Evolutionary conservation across 495 filamentous ascomycete species (phyloP).

Genomic region (Xylaria telfairii): DNA sequence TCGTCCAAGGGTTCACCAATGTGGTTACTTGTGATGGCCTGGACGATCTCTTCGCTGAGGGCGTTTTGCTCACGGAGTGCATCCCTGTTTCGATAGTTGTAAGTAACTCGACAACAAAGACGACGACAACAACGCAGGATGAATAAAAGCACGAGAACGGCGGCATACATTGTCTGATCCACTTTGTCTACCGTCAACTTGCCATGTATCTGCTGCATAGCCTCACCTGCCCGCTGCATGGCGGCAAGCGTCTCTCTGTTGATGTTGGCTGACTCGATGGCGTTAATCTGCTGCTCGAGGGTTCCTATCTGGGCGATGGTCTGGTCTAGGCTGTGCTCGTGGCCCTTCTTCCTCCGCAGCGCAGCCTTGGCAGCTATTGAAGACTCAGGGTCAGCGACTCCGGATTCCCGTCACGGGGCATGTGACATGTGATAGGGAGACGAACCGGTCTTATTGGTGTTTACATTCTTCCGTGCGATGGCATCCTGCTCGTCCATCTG

Average conservation of each 20-base stretch:
- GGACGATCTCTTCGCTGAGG: conserved; percentile 88
- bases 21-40: conserved; percentile 74
- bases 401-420: background rate
- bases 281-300: conserved; percentile 93
- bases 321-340: conserved; percentile 88
- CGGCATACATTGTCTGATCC: conserved; percentile 88
- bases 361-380: conserved; percentile 82
- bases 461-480: conserved; percentile 88
- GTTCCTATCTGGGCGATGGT: conserved; percentile 88
- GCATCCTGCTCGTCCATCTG: conserved; percentile 94
- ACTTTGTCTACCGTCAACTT: conserved; percentile 91
- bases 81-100: conserved; percentile 66
- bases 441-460: conserved; percentile 88
- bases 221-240: conserved; percentile 86
- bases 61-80: conserved; percentile 90
- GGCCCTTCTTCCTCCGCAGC: conserved; percentile 92
- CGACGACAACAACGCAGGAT: background rate
- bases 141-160: background rate
- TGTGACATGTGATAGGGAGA: conserved; percentile 31
- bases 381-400: conserved; percentile 5
- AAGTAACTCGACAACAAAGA: conserved; percentile 22
- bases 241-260: conserved; percentile 94
- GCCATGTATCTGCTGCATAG: conserved; percentile 92
- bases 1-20: conserved; percentile 82
- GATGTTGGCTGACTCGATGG: conserved; percentile 97